phyloP scores from a whole-genome alignment of 169 alveolate genomes.

The Cystoisospora suis region DNA sequence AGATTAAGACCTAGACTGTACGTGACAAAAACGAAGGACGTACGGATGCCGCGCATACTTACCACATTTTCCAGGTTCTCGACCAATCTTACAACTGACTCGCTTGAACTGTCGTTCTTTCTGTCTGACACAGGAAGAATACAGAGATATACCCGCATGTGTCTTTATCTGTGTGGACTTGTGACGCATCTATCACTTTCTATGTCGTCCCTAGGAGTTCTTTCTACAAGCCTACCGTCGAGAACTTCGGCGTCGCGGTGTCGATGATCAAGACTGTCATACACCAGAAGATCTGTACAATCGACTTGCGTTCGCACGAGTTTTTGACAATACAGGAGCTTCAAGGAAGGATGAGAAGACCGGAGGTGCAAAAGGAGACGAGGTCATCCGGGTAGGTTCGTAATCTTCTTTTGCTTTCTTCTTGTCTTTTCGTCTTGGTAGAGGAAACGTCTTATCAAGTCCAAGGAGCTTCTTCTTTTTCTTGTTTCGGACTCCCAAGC shows the following conservation, averaged over 20 bases:
- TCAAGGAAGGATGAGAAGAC: not conserved
- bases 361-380: not conserved
- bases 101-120: not conserved
- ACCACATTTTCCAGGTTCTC: not conserved
- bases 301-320: constrained; percentile 22
- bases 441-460: no score
- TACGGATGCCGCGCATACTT: no score
- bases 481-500: no score
- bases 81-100: not conserved
- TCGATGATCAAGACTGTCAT: constrained; percentile 26
- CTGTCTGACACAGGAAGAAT: not conserved
- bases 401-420: not conserved
- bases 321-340: not conserved
- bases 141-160: not conserved
- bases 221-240: not conserved
- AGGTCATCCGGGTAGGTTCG: not conserved
- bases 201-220: no score
- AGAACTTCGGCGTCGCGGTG: constrained; percentile 18
- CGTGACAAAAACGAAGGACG: no score
- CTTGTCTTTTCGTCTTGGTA: not conserved
- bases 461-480: no score
- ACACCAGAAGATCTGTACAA: constrained; percentile 16
- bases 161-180: no score
- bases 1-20: not conserved
- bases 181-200: no score